Conservation (phyloP, 345 rosid genomes). For the Ceriops tagal region DNA sequence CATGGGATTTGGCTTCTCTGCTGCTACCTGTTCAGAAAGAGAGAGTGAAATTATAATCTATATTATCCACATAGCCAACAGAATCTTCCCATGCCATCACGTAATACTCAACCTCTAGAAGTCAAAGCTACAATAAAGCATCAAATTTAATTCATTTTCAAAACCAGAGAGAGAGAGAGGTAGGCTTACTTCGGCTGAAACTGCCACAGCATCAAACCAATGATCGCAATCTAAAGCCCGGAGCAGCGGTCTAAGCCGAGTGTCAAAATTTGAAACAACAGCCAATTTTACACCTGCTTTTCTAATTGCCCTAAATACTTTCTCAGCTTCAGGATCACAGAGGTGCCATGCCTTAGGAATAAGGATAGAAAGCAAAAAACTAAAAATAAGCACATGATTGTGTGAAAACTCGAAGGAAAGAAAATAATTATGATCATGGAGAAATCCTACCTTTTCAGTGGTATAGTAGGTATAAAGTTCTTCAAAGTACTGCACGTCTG, state of each 20-base stretch:
- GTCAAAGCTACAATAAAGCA: no score
- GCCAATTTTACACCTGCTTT: conserved; percentile 81
- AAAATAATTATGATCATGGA: background rate
- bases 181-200: conserved; percentile 83
- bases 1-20: conserved; percentile 96
- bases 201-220: conserved; percentile 97
- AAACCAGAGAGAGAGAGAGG: background rate
- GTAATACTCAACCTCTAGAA: no score
- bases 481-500: conserved; percentile 81
- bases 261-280: conserved; percentile 93
- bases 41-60: conserved; percentile 5
- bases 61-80: background rate
- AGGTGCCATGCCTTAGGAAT: conserved; percentile 85
- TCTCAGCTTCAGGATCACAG: conserved; percentile 87
- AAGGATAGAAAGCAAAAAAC: conserved; percentile 3
- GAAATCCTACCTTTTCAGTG: conserved; percentile 60
- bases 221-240: conserved; percentile 78
- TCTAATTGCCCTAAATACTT: conserved; percentile 73
- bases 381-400: conserved; percentile 1
- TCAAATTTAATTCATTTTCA: background rate
- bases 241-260: conserved; percentile 80
- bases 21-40: conserved; percentile 59
- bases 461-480: conserved; percentile 82
- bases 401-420: background rate
- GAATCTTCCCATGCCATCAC: background rate